These are phyloP conservation scores for Turnera subulata DNA, from an alignment of 345 rosid genomes.

Conservation along the genomic window DNA sequence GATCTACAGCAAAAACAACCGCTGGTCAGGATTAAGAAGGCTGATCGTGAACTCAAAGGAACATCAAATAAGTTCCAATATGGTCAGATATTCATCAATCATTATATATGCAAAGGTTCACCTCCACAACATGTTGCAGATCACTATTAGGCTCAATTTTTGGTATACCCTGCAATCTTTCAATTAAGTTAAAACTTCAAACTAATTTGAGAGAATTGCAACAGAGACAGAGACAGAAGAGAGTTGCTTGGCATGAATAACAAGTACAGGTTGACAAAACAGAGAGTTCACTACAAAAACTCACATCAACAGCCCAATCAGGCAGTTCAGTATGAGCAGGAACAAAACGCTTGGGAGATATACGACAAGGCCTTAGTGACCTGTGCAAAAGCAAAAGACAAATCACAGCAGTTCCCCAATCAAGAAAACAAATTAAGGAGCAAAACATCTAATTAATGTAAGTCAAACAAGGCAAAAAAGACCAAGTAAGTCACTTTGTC, in stretches of 20 bases:
- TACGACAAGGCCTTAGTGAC: constrained; percentile 72
- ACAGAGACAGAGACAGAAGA: not conserved
- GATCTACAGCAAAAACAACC: constrained; percentile 43
- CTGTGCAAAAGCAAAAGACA: constrained; percentile 32
- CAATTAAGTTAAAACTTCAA: not conserved
- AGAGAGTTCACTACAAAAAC: constrained; percentile 8
- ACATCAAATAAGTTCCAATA: too few relatives aligned
- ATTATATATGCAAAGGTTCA: constrained; percentile 8
- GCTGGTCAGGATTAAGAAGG: constrained; percentile 2
- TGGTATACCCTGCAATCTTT: constrained; percentile 64
- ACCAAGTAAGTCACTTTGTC: too few relatives aligned
- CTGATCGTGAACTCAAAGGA: not conserved
- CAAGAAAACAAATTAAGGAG: too few relatives aligned
- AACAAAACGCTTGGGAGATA: constrained; percentile 53
- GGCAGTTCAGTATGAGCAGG: constrained; percentile 69
- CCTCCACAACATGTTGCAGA: constrained; percentile 85
- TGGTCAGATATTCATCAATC: too few relatives aligned
- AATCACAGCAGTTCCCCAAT: constrained; percentile 6
- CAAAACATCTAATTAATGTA: not conserved
- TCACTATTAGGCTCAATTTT: constrained; percentile 86
- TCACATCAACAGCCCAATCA: constrained; percentile 94
- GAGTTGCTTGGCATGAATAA: not conserved
- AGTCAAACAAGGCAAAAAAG: too few relatives aligned
- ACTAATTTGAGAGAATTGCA: not conserved
- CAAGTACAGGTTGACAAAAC: not conserved